These are phyloP conservation scores for Monosporascus sp. DNA, from an alignment of 2,329 filamentous ascomycete species.

Conservation along the genomic window DNA sequence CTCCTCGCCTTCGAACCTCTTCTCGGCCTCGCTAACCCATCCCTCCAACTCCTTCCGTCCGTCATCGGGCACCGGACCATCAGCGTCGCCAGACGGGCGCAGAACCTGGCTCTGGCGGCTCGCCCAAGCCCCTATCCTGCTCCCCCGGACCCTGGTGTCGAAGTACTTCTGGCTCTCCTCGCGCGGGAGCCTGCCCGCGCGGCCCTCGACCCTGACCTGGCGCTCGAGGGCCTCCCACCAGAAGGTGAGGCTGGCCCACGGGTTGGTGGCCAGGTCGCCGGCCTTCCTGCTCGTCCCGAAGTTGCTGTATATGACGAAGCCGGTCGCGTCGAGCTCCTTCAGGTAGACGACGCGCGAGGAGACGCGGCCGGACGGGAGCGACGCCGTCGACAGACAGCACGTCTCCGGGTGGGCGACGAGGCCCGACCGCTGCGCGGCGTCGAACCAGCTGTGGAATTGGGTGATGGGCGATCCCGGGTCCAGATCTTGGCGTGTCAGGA, in stretches of 20 bases:
- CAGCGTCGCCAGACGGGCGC: slow-evolving; percentile 29
- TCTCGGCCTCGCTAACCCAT: slow-evolving; percentile 72
- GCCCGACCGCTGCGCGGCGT: slow-evolving; percentile 52
- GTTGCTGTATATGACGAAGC: slow-evolving; percentile 93
- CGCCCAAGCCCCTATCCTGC: slow-evolving; percentile 87
- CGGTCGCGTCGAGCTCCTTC: slow-evolving; percentile 79
- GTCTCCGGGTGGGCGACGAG: slow-evolving; percentile 75
- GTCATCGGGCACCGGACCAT: slow-evolving; percentile 46
- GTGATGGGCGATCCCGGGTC: slow-evolving; percentile 58
- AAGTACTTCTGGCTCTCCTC: slow-evolving; percentile 71
- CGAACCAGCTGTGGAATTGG: slow-evolving; percentile 92
- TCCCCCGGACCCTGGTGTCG: slow-evolving; percentile 68
- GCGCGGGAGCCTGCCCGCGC: slow-evolving; percentile 56
- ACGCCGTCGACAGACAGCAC: slow-evolving; percentile 79
- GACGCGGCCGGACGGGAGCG: slow-evolving; percentile 77
- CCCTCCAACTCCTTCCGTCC: slow-evolving; percentile 69
- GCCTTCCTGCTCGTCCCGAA: slow-evolving; percentile 73
- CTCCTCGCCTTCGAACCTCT: slow-evolving; percentile 67
- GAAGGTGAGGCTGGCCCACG: slow-evolving; percentile 78
- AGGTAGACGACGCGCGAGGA: slow-evolving; percentile 86
- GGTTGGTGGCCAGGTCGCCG: slow-evolving; percentile 65
- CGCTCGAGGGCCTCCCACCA: slow-evolving; percentile 84
- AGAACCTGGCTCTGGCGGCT: slow-evolving; percentile 82
- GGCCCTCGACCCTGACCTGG: slow-evolving; percentile 86
- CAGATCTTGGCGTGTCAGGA: slow-evolving; percentile 58